Percentiles rank a stretch among this genome's conserved stretches.
Conservation (phyloP, 805 yeast species). For the Tetrapisispora phaffii region DNA sequence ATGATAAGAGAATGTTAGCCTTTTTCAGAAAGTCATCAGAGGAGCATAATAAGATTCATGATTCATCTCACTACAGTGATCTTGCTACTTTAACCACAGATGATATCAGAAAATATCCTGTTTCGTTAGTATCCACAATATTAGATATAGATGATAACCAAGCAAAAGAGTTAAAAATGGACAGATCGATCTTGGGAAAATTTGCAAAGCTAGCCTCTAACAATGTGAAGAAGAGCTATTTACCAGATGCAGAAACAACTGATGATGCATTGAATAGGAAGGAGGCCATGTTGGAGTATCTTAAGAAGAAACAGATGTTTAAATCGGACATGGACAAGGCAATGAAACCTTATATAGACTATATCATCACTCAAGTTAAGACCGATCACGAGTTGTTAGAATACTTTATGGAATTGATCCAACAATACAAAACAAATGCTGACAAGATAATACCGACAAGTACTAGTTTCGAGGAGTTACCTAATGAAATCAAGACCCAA, state of each 20-base stretch:
- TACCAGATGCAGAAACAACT: background rate
- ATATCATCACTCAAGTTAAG: conserved; percentile 7
- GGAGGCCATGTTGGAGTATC: conserved; percentile 5
- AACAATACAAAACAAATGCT: conserved; percentile 5
- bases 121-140: conserved; percentile 14
- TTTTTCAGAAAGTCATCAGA: conserved; percentile 10
- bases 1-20: conserved; percentile 10
- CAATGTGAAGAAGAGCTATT: background rate
- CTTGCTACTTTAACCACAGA: conserved; percentile 14
- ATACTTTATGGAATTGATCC: conserved; percentile 8
- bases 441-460: background rate
- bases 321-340: conserved; percentile 16
- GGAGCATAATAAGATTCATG: conserved; percentile 5
- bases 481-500: conserved; percentile 10
- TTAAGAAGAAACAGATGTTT: conserved; percentile 18
- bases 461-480: background rate
- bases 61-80: background rate
- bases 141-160: conserved; percentile 6
- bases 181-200: conserved; percentile 1
- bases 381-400: conserved; percentile 22
- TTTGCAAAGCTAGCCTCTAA: background rate
- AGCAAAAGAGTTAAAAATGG: background rate
- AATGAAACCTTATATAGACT: conserved; percentile 15
- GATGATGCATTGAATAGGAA: background rate
- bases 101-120: conserved; percentile 21